Percentiles rank a stretch among this genome's conserved stretches.
Evolutionary conservation across 306 rosid species (phyloP).

Genomic region (Begonia peltatifolia): DNA sequence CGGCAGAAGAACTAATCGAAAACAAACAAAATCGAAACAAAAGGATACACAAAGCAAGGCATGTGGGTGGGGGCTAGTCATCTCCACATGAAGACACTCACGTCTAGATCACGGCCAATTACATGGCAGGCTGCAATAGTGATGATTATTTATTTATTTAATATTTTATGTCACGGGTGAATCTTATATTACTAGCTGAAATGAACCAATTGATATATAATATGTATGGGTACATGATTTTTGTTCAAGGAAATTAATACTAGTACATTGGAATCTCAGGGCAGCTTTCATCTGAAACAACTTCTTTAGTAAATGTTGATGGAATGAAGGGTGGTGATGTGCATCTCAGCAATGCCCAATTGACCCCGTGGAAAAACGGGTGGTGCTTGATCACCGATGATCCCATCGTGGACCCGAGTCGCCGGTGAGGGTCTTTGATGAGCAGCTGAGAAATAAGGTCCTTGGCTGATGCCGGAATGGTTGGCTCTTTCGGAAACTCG

Average conservation of each 20-base stretch:
- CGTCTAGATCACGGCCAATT: too few relatives aligned
- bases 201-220: too few relatives aligned
- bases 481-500: constrained; percentile 57
- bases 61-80: too few relatives aligned
- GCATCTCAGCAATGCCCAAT: constrained; percentile 71
- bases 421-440: constrained; percentile 50
- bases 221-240: too few relatives aligned
- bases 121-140: too few relatives aligned
- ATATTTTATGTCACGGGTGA: too few relatives aligned
- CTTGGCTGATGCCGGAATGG: constrained; percentile 26
- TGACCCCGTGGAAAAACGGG: constrained; percentile 46
- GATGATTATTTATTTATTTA: too few relatives aligned
- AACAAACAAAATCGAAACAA: too few relatives aligned
- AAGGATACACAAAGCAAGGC: too few relatives aligned
- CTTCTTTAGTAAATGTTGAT: constrained; percentile 38
- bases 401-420: constrained; percentile 55
- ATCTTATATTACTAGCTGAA: too few relatives aligned
- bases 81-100: too few relatives aligned
- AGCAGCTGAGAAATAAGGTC: constrained; percentile 46
- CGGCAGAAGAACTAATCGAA: too few relatives aligned
- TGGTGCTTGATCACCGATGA: constrained; percentile 47
- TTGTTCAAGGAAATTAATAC: constrained; percentile 17
- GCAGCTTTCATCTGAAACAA: constrained; percentile 39
- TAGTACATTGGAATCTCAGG: constrained; percentile 44
- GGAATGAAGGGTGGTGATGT: constrained; percentile 47